Evolutionary conservation across 2,329 filamentous ascomycete species (phyloP).

Genomic region (Scedosporium boydii): DNA sequence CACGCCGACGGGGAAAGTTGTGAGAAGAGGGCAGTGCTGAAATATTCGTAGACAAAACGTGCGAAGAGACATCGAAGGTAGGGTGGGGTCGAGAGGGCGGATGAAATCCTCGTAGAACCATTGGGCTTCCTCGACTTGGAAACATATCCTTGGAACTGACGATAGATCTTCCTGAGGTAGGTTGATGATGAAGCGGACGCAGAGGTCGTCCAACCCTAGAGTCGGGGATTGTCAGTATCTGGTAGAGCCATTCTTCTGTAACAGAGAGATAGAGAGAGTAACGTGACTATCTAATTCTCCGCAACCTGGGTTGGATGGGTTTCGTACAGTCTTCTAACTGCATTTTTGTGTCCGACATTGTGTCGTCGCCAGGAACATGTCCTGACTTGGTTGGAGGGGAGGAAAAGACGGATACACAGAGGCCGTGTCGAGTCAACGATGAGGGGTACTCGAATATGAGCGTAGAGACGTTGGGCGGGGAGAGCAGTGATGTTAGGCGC

Average conservation of each 20-base stretch:
- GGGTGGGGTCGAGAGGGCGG: conserved; percentile 71
- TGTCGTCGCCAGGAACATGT: conserved; percentile 26
- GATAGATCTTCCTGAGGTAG: conserved; percentile 83
- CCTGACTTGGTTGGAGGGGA: not conserved
- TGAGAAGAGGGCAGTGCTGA: conserved; percentile 83
- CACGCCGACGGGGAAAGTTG: conserved; percentile 66
- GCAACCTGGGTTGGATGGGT: conserved; percentile 1
- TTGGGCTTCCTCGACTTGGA: conserved; percentile 98
- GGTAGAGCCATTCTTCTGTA: not conserved
- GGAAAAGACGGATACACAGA: not conserved
- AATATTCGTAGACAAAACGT: conserved; percentile 87
- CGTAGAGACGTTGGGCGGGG: conserved; percentile 8
- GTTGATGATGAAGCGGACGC: conserved; percentile 97
- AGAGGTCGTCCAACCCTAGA: conserved; percentile 89
- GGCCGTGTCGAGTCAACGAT: conserved; percentile 6
- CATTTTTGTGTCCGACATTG: conserved; percentile 71
- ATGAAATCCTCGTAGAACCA: conserved; percentile 99
- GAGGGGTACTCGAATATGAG: conserved; percentile 5
- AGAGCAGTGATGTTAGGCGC: conserved; percentile 6
- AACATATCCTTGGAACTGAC: conserved; percentile 89
- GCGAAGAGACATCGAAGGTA: conserved; percentile 78
- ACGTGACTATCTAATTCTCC: not conserved
- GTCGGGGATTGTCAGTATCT: not conserved
- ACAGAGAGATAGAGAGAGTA: not conserved
- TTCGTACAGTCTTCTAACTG: conserved; percentile 76